Base-by-base conservation (phyloP, 192 early-diverging fungal species). In the Coemansia sp. region DNA sequence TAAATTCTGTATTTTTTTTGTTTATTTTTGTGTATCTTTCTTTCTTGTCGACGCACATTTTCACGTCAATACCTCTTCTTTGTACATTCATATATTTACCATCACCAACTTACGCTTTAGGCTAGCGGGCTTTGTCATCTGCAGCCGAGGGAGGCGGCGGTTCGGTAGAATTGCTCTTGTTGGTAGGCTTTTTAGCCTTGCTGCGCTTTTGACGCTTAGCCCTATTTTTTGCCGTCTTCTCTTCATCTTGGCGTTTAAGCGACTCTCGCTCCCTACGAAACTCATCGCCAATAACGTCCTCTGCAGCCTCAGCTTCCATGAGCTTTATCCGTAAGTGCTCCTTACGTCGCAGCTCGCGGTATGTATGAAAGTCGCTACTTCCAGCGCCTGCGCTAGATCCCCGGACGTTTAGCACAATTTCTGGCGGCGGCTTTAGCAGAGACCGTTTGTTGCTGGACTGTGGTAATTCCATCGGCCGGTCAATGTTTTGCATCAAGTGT, bases 311-410 rank as follows among this genome's bases (percentile, higher is more conserved):
- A 9, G 59, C 63, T 46, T 95, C 94, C 88, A 97, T 89, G 8
- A 85, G 68, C 66, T 94, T 90, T 36, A 94, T 65, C 45, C 96
- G 84, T 16, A 88, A 83, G 73, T 93, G 89, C 68, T 98, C 96
- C 70, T 94, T 88, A 61, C 96, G 83, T 35, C 96, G 85, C 45
- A 91, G 79, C 24, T 92, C 90, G 71, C 94, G 78, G 66, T 98
- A 98, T 1, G 95, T 93, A 77, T 96, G 95, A 63, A 98, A 98
- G 72, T 98, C 96, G 39, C 94, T 94, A 84, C 92, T 94, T 16
- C 95, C 93, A 5, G 96, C 96, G 40, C 96, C 96, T 0, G 96
- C 95, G 78, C 92, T 94, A 14, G 95, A 97, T 31, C 95, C 92
- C 72, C 72, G 88, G 21, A 96, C 91, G 77, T 96, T 98, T 21